These are phyloP conservation scores for Adansonia digitata DNA, from an alignment of 345 rosid genomes.

Conservation along the genomic window DNA sequence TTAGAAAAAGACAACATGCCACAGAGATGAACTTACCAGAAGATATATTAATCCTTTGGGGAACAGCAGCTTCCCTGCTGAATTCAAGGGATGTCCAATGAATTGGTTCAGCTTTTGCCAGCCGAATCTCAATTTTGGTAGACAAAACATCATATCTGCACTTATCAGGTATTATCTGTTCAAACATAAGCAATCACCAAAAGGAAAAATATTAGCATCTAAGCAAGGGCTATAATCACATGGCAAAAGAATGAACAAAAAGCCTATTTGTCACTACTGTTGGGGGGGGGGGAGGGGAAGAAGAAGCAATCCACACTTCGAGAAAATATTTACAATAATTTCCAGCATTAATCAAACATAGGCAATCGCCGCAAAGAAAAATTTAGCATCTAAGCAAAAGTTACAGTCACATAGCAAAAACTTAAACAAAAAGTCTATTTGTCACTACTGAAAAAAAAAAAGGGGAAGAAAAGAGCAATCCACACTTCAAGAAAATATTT, in stretches of 20 bases:
- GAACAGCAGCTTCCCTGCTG: slow-evolving; percentile 37
- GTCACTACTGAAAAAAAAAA: background rate
- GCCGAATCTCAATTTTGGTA: slow-evolving; percentile 80
- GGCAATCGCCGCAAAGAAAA: slow-evolving; percentile 9
- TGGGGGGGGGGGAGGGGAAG: too few relatives aligned
- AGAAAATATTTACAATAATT: background rate
- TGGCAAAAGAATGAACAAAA: background rate
- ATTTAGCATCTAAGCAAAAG: background rate
- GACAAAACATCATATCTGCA: slow-evolving; percentile 66
- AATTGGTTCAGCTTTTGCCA: slow-evolving; percentile 68
- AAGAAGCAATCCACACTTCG: background rate
- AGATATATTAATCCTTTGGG: slow-evolving; percentile 30
- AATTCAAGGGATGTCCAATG: slow-evolving; percentile 87
- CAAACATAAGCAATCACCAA: slow-evolving; percentile 8
- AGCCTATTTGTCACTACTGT: background rate
- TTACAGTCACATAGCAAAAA: background rate
- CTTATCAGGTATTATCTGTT: slow-evolving; percentile 68
- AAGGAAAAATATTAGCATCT: slow-evolving; percentile 5
- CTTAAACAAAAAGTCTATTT: background rate
- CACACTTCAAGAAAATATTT: background rate
- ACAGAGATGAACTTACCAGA: slow-evolving; percentile 32
- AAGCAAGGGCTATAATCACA: background rate
- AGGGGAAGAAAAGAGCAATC: background rate
- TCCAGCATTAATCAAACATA: slow-evolving; percentile 5
- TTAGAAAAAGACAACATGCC: background rate